These are phyloP conservation scores for Hortaea sp. DNA, from an alignment of 2,329 filamentous ascomycete species.

Conservation along the genomic window DNA sequence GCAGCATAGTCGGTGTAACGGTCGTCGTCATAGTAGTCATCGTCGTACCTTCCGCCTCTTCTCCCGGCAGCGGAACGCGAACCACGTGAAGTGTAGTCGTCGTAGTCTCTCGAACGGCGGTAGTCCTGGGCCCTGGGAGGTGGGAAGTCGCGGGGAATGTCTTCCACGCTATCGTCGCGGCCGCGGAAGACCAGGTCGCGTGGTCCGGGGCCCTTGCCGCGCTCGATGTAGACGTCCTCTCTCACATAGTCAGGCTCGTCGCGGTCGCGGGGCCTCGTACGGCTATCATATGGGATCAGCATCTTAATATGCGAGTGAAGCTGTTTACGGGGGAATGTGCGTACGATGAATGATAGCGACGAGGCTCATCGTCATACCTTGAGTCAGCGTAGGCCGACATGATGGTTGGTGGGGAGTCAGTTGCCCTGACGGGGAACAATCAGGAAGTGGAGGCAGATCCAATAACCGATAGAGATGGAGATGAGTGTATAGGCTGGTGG, in stretches of 20 bases:
- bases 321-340: not conserved
- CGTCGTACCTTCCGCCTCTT: slow-evolving; percentile 27
- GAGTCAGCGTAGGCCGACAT: slow-evolving; percentile 44
- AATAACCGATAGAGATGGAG: too few species aligned
- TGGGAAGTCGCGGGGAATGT: slow-evolving; percentile 75
- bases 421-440: too few species aligned
- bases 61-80: slow-evolving; percentile 53
- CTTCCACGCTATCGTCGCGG: slow-evolving; percentile 74
- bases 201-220: slow-evolving; percentile 31
- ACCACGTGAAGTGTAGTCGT: slow-evolving; percentile 20
- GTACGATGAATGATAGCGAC: slow-evolving; percentile 30
- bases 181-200: slow-evolving; percentile 42
- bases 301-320: slow-evolving; percentile 7
- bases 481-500: too few species aligned
- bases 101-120: slow-evolving; percentile 24
- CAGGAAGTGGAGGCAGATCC: too few species aligned
- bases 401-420: slow-evolving; percentile 6
- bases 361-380: slow-evolving; percentile 36
- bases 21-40: slow-evolving; percentile 49
- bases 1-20: slow-evolving; percentile 42
- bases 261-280: slow-evolving; percentile 33
- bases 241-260: slow-evolving; percentile 43
- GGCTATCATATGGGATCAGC: slow-evolving; percentile 7
- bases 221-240: slow-evolving; percentile 41
- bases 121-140: slow-evolving; percentile 41